phyloP scores from a whole-genome alignment of 2,329 filamentous ascomycete species.

The Madurella mycetomatis region DNA sequence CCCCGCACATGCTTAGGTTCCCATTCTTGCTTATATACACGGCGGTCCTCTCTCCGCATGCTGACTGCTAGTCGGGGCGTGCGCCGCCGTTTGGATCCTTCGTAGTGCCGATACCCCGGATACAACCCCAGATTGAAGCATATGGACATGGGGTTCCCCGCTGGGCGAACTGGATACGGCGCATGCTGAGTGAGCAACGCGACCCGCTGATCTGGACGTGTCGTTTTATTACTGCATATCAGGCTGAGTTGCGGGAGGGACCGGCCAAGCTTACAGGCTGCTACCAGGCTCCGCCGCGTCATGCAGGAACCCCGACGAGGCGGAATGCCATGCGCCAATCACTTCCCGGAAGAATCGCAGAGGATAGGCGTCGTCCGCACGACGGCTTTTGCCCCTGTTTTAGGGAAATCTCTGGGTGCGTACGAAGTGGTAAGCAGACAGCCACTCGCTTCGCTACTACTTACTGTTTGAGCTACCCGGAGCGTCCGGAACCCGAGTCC shows the following conservation, averaged over 20 bases:
- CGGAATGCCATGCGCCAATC: conserved; percentile 5
- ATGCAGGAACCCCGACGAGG: conserved; percentile 20
- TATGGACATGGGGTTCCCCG: neutral
- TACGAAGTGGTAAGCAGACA: neutral
- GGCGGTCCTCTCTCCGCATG: conserved; percentile 2
- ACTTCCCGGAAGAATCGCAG: neutral
- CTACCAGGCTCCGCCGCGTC: conserved; percentile 1
- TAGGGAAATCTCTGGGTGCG: conserved; percentile 4
- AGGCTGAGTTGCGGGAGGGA: conserved; percentile 19
- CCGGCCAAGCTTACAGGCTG: conserved; percentile 11
- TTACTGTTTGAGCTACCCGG: neutral
- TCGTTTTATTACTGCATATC: conserved; percentile 17
- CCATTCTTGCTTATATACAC: too few species aligned
- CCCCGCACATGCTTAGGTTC: too few species aligned
- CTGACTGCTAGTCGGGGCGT: neutral
- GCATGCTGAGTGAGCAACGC: neutral
- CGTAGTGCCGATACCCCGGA: conserved; percentile 18
- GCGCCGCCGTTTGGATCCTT: conserved; percentile 5
- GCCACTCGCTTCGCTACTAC: neutral
- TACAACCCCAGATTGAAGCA: conserved; percentile 20
- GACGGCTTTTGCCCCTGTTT: neutral
- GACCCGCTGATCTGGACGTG: conserved; percentile 8
- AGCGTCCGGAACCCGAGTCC: neutral
- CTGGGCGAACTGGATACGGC: too few species aligned
- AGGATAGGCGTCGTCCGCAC: neutral